These are phyloP conservation scores for Candida sojae DNA, from an alignment of 1,139 yeast genomes.

Conservation along the genomic window DNA sequence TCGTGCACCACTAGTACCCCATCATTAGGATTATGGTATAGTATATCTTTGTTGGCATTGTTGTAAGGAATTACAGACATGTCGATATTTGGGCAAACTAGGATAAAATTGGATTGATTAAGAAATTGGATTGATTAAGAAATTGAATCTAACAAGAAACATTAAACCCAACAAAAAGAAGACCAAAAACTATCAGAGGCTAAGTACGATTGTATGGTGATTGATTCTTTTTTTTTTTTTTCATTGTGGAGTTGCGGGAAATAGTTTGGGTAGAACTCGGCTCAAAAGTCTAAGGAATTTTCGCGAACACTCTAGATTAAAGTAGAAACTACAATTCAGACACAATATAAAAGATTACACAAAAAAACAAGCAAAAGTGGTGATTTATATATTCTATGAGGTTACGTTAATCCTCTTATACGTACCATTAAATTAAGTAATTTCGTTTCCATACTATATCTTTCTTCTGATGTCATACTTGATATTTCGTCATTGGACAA, in stretches of 20 bases:
- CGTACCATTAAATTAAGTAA: slow-evolving; percentile 35
- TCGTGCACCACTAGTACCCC: slow-evolving; percentile 50
- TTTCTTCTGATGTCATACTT: slow-evolving; percentile 19
- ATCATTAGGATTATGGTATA: slow-evolving; percentile 40
- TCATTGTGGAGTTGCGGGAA: too few relatives aligned
- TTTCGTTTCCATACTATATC: slow-evolving; percentile 31
- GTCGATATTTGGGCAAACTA: too few relatives aligned
- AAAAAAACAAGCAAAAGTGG: neutral
- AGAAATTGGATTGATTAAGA: neutral
- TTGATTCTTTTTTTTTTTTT: too few relatives aligned
- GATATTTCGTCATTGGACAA: slow-evolving; percentile 20
- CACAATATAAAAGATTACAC: too few relatives aligned
- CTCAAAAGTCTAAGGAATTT: neutral
- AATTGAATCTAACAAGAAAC: neutral
- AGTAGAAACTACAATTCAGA: neutral
- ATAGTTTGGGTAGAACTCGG: neutral
- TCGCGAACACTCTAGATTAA: neutral
- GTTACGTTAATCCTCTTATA: slow-evolving; percentile 20
- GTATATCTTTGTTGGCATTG: slow-evolving; percentile 26
- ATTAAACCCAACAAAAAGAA: too few relatives aligned
- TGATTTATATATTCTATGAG: neutral
- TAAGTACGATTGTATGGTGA: too few relatives aligned
- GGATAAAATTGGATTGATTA: too few relatives aligned
- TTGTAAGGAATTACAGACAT: slow-evolving; percentile 47
- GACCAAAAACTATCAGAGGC: too few relatives aligned